phyloP scores from a whole-genome alignment of 129 eudicot species.

The Mikania micrantha region DNA sequence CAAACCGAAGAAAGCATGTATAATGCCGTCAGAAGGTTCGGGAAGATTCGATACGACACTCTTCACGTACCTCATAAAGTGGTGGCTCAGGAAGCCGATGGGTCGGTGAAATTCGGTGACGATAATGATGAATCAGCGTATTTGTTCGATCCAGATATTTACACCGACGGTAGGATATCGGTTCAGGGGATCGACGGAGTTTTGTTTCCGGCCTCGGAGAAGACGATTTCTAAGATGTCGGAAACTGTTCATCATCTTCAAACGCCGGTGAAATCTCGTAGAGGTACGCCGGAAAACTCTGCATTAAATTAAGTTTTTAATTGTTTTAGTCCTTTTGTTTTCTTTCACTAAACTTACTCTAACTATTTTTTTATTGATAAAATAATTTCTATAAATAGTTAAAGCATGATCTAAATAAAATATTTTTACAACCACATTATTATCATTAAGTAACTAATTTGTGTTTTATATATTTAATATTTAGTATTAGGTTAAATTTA shows the following conservation, averaged over 20 bases:
- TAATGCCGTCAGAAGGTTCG: constrained; percentile 76
- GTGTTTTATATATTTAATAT: no score
- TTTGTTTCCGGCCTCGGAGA: constrained; percentile 60
- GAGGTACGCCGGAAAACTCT: constrained; percentile 49
- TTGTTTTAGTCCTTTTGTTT: no score
- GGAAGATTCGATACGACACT: constrained; percentile 68
- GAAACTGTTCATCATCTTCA: constrained; percentile 21
- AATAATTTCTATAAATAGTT: no score
- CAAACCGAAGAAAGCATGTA: constrained; percentile 98
- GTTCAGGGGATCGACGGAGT: constrained; percentile 96
- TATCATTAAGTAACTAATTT: no score
- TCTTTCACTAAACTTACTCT: no score
- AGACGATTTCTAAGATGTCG: constrained; percentile 11
- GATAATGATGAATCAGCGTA: constrained; percentile 65
- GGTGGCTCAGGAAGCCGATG: constrained; percentile 81
- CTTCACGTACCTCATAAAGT: constrained; percentile 73
- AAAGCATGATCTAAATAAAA: no score
- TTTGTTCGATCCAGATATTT: constrained; percentile 90
- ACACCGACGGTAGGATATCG: constrained; percentile 85
- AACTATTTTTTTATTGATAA: no score
- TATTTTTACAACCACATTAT: no score
- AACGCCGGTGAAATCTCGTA: constrained; percentile 37
- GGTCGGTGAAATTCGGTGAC: constrained; percentile 79
- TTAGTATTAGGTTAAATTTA: no score
- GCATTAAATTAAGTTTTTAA: neutral